Conservation (phyloP, 305 asterid species). For the Striga hermonthica region DNA sequence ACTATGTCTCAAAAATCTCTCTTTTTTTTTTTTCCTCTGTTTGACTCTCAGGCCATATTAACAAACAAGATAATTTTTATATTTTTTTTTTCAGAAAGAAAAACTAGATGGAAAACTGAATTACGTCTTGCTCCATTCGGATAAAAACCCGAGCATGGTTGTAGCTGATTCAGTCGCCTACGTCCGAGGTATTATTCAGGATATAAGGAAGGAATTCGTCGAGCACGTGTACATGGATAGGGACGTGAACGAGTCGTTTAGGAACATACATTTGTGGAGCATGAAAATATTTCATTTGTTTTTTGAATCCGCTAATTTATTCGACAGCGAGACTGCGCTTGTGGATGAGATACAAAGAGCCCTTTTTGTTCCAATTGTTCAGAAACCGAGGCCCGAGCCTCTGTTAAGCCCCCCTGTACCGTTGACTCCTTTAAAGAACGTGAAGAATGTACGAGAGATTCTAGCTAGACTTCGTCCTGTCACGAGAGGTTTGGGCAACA, state of each 20-base stretch:
- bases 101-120: slow-evolving; percentile 53
- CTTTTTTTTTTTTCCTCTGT: neutral
- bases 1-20: too few species aligned
- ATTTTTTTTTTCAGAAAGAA: slow-evolving; percentile 45
- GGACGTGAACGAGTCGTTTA: slow-evolving; percentile 37
- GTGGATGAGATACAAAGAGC: slow-evolving; percentile 47
- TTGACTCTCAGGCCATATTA: neutral
- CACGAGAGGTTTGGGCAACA: slow-evolving; percentile 1
- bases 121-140: slow-evolving; percentile 46
- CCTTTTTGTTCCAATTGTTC: slow-evolving; percentile 39
- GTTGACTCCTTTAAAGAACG: neutral
- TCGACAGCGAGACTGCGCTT: slow-evolving; percentile 43
- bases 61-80: neutral
- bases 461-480: slow-evolving; percentile 4
- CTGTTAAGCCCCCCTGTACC: slow-evolving; percentile 31
- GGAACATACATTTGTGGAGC: slow-evolving; percentile 45
- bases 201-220: slow-evolving; percentile 44
- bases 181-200: slow-evolving; percentile 32
- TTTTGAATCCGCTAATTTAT: slow-evolving; percentile 49
- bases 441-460: slow-evolving; percentile 1
- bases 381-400: slow-evolving; percentile 11
- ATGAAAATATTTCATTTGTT: slow-evolving; percentile 56
- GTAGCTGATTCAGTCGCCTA: slow-evolving; percentile 42
- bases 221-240: slow-evolving; percentile 36
- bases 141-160: slow-evolving; percentile 32